Evolutionary conservation across 352 stramenopile genomes (phyloP).

Genomic region (Phytophthora pisi): DNA sequence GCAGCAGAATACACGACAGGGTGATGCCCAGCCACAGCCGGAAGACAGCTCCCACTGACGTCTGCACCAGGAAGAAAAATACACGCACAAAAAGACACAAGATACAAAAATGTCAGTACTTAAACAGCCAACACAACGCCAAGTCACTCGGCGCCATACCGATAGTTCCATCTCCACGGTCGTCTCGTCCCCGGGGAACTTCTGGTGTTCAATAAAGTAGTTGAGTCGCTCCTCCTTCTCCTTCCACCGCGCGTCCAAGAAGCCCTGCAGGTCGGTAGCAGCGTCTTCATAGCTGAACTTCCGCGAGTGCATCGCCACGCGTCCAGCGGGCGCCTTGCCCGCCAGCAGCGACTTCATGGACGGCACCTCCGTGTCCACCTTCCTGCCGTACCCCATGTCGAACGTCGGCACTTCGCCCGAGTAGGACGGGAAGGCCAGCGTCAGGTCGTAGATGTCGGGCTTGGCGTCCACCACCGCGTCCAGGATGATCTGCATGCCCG

Average conservation of each 20-base stretch:
- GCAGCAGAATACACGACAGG: conserved; percentile 66
- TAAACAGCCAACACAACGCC: neutral
- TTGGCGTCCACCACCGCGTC: conserved; percentile 86
- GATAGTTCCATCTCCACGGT: conserved; percentile 44
- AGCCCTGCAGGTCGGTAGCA: conserved; percentile 52
- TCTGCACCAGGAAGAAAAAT: conserved; percentile 37
- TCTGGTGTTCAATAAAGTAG: conserved; percentile 79
- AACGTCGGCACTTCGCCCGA: conserved; percentile 87
- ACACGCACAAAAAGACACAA: neutral
- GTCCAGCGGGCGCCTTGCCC: conserved; percentile 47
- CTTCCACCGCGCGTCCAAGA: conserved; percentile 73
- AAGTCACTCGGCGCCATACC: conserved; percentile 26
- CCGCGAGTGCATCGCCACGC: conserved; percentile 61
- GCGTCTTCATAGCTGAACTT: conserved; percentile 75
- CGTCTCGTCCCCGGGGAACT: conserved; percentile 44
- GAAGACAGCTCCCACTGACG: conserved; percentile 67
- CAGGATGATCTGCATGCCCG: conserved; percentile 93
- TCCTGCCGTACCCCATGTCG: conserved; percentile 89
- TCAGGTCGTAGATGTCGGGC: conserved; percentile 94
- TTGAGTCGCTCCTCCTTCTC: conserved; percentile 79
- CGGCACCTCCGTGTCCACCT: conserved; percentile 81
- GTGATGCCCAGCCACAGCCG: conserved; percentile 77
- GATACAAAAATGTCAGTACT: neutral
- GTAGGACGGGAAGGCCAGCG: conserved; percentile 88
- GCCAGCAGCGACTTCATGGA: conserved; percentile 81